Evolutionary conservation across 2,329 filamentous ascomycete genomes (phyloP), one percentile per base, ranked within the genome.

Genomic region (Xylariaceae sp.): DNA sequence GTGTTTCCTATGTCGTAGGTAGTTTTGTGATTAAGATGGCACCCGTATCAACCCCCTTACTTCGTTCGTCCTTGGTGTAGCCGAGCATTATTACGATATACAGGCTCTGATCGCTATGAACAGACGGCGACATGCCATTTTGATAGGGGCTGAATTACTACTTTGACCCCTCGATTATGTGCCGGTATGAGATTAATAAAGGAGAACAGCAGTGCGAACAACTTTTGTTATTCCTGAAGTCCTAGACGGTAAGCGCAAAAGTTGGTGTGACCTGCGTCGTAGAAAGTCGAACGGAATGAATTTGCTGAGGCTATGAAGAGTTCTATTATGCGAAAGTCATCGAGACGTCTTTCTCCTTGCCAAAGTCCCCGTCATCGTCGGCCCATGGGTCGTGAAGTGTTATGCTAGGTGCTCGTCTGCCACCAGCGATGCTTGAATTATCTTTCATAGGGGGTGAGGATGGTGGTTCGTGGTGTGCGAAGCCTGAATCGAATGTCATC

Each of bases 401-500:
- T 55, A 84, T 73, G 52, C 76, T 77, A 0, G 83, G 83, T 63
- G 81, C 69, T 18, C 81, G 82, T 50, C 78, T 75, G 34, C 73
- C 62, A 39, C 69, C 66, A 1, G 68, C 69, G 35, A 68, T 58
- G 34, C 60, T 64, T 11, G 61, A 52, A 13, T 67, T 50, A 34
- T 66, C 58, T 50, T 72, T 75, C 44, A 73, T 71, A 17, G 70
- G 68, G 18, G 70, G 68, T 17, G 73, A 69, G 10, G 68, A 67
- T 17, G 73, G 70, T 4, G 71, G 53, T 23, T 62, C 56, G 30
- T 67, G 54, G 59, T 78, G 78, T 47, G 80, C 73, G 64, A 82
- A 88, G 1, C 82, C 78, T 7, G 83, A 85, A 69, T 90, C 88
- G 72, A 91, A 92, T 1, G 85, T 87, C 87, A 91, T 88, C 65